phyloP scores from a whole-genome alignment of 78 protist species.

The Dictyostelium discoideum region DNA sequence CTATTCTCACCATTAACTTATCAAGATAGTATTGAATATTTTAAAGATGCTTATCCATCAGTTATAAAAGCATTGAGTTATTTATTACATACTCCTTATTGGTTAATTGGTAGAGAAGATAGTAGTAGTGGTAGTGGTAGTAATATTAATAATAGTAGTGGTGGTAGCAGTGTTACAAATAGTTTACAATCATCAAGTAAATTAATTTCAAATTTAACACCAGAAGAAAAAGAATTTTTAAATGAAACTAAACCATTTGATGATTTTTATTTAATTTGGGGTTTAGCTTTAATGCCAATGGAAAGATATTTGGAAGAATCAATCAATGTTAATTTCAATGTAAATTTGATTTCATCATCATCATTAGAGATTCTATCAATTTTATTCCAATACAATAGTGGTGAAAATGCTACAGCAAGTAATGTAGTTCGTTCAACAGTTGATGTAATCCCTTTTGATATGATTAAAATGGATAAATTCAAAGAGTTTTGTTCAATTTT shows the following conservation, averaged over 20 bases:
- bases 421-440: neutral
- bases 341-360: neutral
- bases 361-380: slow-evolving; percentile 21
- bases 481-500: slow-evolving; percentile 30
- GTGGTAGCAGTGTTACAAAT: neutral
- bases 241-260: slow-evolving; percentile 44
- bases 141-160: neutral
- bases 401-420: slow-evolving; percentile 23
- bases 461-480: slow-evolving; percentile 9
- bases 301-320: slow-evolving; percentile 55
- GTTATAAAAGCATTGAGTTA: slow-evolving; percentile 31
- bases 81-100: slow-evolving; percentile 41
- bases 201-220: neutral
- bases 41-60: slow-evolving; percentile 64
- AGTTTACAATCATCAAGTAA: neutral
- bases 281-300: slow-evolving; percentile 23
- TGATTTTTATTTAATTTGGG: slow-evolving; percentile 30
- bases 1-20: slow-evolving; percentile 58
- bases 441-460: neutral
- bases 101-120: slow-evolving; percentile 46
- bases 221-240: neutral
- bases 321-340: slow-evolving; percentile 11
- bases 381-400: slow-evolving; percentile 26
- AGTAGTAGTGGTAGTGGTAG: neutral
- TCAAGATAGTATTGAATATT: slow-evolving; percentile 53